These are phyloP conservation scores for Kwoniella sp. DNA, from an alignment of 768 basidiomycete species.

Conservation along the genomic window DNA sequence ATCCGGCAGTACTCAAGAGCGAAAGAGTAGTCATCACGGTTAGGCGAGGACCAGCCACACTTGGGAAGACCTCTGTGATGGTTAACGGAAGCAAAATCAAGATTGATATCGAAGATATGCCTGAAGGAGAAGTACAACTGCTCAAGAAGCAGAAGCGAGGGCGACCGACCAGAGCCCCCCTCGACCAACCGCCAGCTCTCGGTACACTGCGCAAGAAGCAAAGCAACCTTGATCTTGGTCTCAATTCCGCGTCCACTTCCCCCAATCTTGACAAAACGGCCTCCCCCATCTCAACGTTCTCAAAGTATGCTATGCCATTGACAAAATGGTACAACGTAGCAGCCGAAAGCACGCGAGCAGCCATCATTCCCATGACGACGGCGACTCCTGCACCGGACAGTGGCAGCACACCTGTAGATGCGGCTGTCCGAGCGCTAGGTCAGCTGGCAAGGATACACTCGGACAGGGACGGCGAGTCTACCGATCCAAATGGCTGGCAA, in stretches of 20 bases:
- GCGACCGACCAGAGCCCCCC: conserved; percentile 79
- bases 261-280: conserved; percentile 56
- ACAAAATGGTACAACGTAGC: conserved; percentile 46
- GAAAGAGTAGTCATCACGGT: conserved; percentile 76
- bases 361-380: conserved; percentile 49
- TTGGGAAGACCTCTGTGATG: conserved; percentile 71
- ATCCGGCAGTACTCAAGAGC: conserved; percentile 71
- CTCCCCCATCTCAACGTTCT: conserved; percentile 30
- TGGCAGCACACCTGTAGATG: conserved; percentile 44
- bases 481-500: conserved; percentile 69
- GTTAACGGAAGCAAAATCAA: conserved; percentile 82
- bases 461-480: conserved; percentile 58
- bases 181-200: conserved; percentile 73
- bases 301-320: conserved; percentile 40
- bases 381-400: conserved; percentile 18
- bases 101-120: conserved; percentile 85
- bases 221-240: conserved; percentile 31
- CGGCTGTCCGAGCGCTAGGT: conserved; percentile 74
- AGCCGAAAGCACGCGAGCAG: conserved; percentile 45
- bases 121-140: conserved; percentile 80
- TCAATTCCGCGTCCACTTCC: conserved; percentile 12
- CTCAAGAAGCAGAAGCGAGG: conserved; percentile 81
- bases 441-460: conserved; percentile 76
- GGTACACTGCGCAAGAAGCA: conserved; percentile 47
- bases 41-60: conserved; percentile 64